phyloP scores from a whole-genome alignment of 2,329 filamentous ascomycete genomes.

The Fusarium sp. region DNA sequence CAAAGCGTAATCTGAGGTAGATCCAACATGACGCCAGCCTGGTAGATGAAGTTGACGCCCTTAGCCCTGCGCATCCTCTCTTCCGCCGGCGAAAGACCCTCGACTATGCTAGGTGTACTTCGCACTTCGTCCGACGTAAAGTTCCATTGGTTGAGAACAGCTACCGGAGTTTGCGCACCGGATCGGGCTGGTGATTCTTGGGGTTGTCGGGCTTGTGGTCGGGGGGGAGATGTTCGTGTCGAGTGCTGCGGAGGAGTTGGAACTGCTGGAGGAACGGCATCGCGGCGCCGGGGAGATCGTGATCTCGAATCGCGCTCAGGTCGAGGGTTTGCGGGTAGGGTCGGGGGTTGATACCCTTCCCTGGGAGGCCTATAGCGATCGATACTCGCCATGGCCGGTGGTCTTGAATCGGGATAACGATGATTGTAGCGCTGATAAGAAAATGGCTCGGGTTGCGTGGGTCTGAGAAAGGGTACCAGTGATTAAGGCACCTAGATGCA shows the following conservation, averaged over 20 bases:
- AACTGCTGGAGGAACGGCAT: conserved; percentile 65
- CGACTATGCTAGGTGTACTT: conserved; percentile 83
- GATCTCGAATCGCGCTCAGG: conserved; percentile 60
- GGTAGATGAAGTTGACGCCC: conserved; percentile 95
- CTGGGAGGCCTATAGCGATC: conserved; percentile 66
- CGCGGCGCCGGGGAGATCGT: conserved; percentile 57
- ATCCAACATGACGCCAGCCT: conserved; percentile 91
- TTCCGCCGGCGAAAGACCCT: conserved; percentile 79
- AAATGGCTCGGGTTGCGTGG: conserved; percentile 19
- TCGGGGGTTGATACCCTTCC: conserved; percentile 66
- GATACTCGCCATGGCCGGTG: conserved; percentile 64
- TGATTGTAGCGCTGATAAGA: conserved; percentile 26
- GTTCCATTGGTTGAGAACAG: conserved; percentile 77
- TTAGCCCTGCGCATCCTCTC: conserved; percentile 86
- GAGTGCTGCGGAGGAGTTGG: conserved; percentile 68
- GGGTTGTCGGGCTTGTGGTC: conserved; percentile 54
- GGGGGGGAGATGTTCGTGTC: conserved; percentile 64
- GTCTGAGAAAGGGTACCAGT: conserved; percentile 13
- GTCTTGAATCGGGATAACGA: conserved; percentile 40
- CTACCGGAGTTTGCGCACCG: conserved; percentile 49
- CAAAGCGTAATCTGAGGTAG: conserved; percentile 91
- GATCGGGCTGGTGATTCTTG: conserved; percentile 55
- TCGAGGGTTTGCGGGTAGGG: conserved; percentile 51
- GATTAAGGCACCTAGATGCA: conserved; percentile 6
- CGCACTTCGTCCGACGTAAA: conserved; percentile 85